These are phyloP conservation scores for Paramarasmius palmivorus DNA, from an alignment of 1,284 basidiomycete genomes.

Conservation along the genomic window DNA sequence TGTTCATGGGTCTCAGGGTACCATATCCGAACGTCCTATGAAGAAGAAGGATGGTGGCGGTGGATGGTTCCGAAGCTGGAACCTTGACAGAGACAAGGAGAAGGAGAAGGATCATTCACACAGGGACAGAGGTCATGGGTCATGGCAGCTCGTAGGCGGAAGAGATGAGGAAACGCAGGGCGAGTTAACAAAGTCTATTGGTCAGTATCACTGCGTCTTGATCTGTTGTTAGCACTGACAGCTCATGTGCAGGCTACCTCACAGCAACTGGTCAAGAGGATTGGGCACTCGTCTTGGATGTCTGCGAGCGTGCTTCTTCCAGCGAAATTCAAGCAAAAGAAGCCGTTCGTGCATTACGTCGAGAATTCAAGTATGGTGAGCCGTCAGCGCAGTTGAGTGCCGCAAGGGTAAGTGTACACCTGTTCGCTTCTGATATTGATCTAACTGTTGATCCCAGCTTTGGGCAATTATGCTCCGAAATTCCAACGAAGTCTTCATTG, in stretches of 20 bases:
- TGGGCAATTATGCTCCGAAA: conserved; percentile 85
- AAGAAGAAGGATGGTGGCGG: no score
- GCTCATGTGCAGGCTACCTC: conserved; percentile 53
- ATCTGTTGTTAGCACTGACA: conserved; percentile 3
- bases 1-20: no score
- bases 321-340: conserved; percentile 73
- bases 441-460: no score
- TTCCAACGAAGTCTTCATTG: conserved; percentile 62
- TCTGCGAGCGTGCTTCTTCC: conserved; percentile 71
- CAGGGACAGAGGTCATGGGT: conserved; percentile 27
- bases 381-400: conserved; percentile 71
- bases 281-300: conserved; percentile 75
- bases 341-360: conserved; percentile 67
- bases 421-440: neutral
- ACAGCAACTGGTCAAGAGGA: conserved; percentile 77
- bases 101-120: conserved; percentile 1
- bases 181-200: conserved; percentile 67
- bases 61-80: no score
- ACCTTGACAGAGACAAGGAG: conserved; percentile 32
- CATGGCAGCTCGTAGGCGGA: conserved; percentile 22
- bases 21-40: no score
- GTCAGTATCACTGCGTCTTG: conserved; percentile 39
- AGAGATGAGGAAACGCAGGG: conserved; percentile 43
- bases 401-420: conserved; percentile 60
- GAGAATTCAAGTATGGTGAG: conserved; percentile 81